These are phyloP conservation scores for Trichophyton benhamiae DNA, from an alignment of 2,329 filamentous ascomycete genomes.

Conservation along the genomic window DNA sequence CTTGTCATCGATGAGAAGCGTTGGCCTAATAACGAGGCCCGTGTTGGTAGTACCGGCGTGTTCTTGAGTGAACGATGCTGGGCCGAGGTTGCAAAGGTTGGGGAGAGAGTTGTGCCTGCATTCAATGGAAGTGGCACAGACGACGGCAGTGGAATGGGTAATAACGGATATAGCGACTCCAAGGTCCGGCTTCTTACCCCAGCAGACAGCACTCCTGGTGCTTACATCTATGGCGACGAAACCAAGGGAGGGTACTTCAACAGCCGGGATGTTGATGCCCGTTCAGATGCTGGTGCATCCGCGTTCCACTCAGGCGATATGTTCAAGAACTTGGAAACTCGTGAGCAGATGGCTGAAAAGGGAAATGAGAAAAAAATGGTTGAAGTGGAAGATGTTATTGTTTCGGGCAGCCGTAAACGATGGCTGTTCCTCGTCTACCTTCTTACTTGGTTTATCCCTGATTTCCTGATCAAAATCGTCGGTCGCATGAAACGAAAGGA, in stretches of 20 bases:
- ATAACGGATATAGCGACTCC: conserved; percentile 36
- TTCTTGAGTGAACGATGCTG: conserved; percentile 94
- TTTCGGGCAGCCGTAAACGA: conserved; percentile 70
- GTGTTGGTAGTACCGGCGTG: conserved; percentile 80
- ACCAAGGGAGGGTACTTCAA: conserved; percentile 72
- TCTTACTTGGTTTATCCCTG: conserved; percentile 78
- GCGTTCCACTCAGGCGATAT: conserved; percentile 87
- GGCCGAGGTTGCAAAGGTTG: conserved; percentile 72
- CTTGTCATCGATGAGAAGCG: conserved; percentile 81
- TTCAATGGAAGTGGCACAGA: conserved; percentile 48
- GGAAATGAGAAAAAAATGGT: conserved; percentile 81
- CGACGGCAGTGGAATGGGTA: conserved; percentile 44
- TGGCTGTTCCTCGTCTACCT: conserved; percentile 78
- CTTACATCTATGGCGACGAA: conserved; percentile 57
- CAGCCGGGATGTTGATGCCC: conserved; percentile 63
- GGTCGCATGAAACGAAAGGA: conserved; percentile 88
- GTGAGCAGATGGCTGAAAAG: conserved; percentile 88
- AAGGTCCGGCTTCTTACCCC: conserved; percentile 44
- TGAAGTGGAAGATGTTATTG: conserved; percentile 73
- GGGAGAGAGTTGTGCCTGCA: conserved; percentile 46
- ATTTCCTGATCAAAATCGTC: conserved; percentile 62
- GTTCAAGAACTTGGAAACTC: conserved; percentile 93
- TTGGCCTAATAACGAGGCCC: conserved; percentile 85
- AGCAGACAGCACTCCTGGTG: conserved; percentile 39
- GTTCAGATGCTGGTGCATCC: conserved; percentile 86